Evolutionary conservation across 2,329 filamentous ascomycete species (phyloP), one percentile per base, ranked within the genome.

Genomic region (Xylaria sp.): DNA sequence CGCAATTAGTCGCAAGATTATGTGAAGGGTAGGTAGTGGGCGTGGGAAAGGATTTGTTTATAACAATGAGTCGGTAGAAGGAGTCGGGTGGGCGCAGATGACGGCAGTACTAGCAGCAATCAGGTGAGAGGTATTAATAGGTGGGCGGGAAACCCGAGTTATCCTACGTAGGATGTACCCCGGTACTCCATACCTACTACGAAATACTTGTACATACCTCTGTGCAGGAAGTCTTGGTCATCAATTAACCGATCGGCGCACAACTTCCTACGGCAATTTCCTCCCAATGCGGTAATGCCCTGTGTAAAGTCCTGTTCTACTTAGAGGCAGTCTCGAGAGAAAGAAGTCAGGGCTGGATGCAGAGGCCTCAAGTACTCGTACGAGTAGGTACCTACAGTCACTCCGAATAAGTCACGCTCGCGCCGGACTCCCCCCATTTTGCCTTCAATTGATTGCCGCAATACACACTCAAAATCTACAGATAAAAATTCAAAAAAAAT

Each of bases 241-340:
- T 13, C 54, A 59, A 57, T 13, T 55, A 59, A 57, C 61, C 57
- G 50, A 48, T n/a, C 50, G 3, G 52, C 47, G 57, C 64, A 65
- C 64, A 55, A 52, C 30, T 30, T 30, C 23, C 23, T 30, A 30
- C 4, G 23, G 23, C 23, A 30, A 63, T 57, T 63, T 60, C 54
- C 58, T 48, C 48, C 54, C 63, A 65, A 63, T 62, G 39, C 53
- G n/a, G 49, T 53, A n/a, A 35, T 51, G 23, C 48, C 34, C 9
- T 44, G 13, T 4, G 13, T 44, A 44, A 13, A 44, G 6, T 6
- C 23, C 23, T 30, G 23, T 30, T 30, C 5, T 30, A 30, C 16
- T 30, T 30, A 30, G 23, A 30, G 23, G 13, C 13, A 46, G 42
- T 42, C 11, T 46, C 13, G 13, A 44, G 19, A 50, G 48, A 50